Percentiles rank a stretch among this genome's conserved stretches.
These are phyloP conservation scores for Globisporangium iwayamae DNA, from an alignment of 352 stramenopile species.

Conservation along the genomic window DNA sequence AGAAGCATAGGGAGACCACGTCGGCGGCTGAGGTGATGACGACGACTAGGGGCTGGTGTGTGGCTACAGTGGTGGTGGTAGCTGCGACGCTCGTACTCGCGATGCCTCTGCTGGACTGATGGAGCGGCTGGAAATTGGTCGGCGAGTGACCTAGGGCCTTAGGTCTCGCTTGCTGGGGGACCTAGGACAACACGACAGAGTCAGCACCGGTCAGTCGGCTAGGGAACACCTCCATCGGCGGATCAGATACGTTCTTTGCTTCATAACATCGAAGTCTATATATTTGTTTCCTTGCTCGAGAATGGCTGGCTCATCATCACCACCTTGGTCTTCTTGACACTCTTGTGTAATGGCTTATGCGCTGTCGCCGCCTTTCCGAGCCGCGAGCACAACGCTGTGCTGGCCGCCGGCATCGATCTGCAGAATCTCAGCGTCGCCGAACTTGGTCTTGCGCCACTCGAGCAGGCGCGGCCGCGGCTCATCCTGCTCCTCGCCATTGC, in stretches of 20 bases:
- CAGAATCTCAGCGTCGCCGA: slow-evolving; percentile 56
- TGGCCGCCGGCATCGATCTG: slow-evolving; percentile 86
- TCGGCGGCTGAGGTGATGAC: background rate
- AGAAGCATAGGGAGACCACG: slow-evolving; percentile 8
- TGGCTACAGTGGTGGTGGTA: background rate
- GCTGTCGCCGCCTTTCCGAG: background rate
- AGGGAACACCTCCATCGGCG: background rate
- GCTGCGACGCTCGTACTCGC: background rate
- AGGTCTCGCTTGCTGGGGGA: background rate
- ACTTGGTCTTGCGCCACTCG: slow-evolving; percentile 67
- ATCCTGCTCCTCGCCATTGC: slow-evolving; percentile 82
- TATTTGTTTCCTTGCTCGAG: slow-evolving; percentile 1
- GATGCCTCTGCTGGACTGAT: background rate
- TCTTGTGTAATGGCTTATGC: background rate
- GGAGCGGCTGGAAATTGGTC: background rate
- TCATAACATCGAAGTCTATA: slow-evolving; percentile 6
- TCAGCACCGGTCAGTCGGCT: no score
- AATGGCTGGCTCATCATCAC: background rate
- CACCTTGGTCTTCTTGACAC: background rate
- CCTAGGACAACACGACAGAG: background rate
- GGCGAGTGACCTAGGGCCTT: background rate
- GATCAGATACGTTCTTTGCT: background rate
- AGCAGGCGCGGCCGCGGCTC: slow-evolving; percentile 65
- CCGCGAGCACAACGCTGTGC: slow-evolving; percentile 78
- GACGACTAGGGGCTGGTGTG: background rate